These are phyloP conservation scores for Auxenochlorella pyrenoidosa DNA, from an alignment of 139 green algal genomes.

Conservation along the genomic window DNA sequence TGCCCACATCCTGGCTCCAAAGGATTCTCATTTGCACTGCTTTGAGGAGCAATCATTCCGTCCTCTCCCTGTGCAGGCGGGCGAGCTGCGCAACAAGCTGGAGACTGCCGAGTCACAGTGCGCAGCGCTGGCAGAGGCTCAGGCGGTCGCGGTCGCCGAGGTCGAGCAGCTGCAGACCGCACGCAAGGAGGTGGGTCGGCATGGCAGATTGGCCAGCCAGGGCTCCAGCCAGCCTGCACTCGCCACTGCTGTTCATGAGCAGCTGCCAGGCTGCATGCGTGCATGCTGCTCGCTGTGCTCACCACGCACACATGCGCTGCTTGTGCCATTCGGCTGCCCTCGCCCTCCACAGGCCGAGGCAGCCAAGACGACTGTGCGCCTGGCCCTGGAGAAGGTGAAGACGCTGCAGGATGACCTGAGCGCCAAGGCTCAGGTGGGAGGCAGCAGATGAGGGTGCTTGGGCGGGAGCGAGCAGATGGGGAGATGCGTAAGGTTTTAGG, in stretches of 20 bases:
- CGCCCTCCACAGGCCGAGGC: neutral
- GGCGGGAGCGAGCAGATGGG: too few relatives aligned
- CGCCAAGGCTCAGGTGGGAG: neutral
- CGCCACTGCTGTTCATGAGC: neutral
- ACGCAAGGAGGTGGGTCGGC: neutral
- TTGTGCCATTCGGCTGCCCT: neutral
- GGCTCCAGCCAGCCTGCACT: neutral
- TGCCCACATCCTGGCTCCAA: too few relatives aligned
- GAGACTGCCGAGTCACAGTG: neutral
- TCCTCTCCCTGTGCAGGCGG: too few relatives aligned
- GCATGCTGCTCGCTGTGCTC: neutral
- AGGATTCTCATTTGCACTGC: too few relatives aligned
- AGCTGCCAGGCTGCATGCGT: too few relatives aligned
- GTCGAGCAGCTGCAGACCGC: constrained; percentile 1
- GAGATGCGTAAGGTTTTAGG: too few relatives aligned
- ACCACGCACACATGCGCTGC: neutral
- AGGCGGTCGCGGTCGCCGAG: neutral
- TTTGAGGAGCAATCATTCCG: too few relatives aligned
- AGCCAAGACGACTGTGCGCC: constrained; percentile 4
- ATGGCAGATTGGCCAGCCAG: neutral
- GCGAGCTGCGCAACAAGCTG: neutral
- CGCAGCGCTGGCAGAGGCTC: neutral
- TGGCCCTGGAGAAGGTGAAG: constrained; percentile 17
- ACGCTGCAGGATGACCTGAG: neutral
- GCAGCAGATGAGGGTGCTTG: neutral